A percentile compares a stretch with the other conserved stretches of the same genome.
Evolutionary conservation across 1,284 basidiomycete genomes (phyloP).

Genomic region (Ustanciosporium gigantosporum): DNA sequence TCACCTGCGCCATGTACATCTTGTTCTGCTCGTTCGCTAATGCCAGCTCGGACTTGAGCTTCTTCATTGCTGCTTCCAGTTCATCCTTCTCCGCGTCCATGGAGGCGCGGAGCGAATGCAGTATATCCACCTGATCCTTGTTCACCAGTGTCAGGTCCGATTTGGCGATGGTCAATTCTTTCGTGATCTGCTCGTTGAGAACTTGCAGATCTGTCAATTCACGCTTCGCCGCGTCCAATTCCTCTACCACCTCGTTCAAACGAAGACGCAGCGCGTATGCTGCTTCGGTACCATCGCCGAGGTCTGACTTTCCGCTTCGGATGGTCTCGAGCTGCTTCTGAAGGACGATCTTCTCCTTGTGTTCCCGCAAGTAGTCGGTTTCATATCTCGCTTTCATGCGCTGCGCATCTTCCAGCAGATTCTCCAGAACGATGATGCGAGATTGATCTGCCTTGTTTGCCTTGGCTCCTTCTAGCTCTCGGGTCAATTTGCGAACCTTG

Average conservation of each 20-base stretch:
- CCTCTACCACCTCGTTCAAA: constrained; percentile 82
- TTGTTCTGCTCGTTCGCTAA: constrained; percentile 79
- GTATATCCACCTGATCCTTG: constrained; percentile 66
- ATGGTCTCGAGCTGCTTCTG: constrained; percentile 86
- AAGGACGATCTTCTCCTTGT: constrained; percentile 78
- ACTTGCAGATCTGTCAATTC: constrained; percentile 74
- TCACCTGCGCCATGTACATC: constrained; percentile 77
- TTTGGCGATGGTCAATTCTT: constrained; percentile 79
- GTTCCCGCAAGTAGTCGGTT: constrained; percentile 80
- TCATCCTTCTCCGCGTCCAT: constrained; percentile 82
- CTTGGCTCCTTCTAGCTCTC: constrained; percentile 76
- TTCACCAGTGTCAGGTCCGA: constrained; percentile 69
- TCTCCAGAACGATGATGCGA: constrained; percentile 79
- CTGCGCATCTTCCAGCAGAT: constrained; percentile 85
- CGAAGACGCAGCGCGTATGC: constrained; percentile 83
- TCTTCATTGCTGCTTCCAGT: constrained; percentile 72
- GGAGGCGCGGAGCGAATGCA: constrained; percentile 78
- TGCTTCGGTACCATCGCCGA: constrained; percentile 82
- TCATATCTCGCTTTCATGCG: constrained; percentile 87
- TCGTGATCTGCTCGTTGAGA: constrained; percentile 69
- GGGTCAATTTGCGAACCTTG: constrained; percentile 77
- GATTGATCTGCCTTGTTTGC: constrained; percentile 76
- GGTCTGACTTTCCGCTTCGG: constrained; percentile 73
- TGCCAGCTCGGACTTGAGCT: constrained; percentile 72
- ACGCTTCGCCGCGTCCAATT: constrained; percentile 74